Base-by-base conservation (phyloP, 495 filamentous ascomycete species). In the Polyplosphaeria fusca region DNA sequence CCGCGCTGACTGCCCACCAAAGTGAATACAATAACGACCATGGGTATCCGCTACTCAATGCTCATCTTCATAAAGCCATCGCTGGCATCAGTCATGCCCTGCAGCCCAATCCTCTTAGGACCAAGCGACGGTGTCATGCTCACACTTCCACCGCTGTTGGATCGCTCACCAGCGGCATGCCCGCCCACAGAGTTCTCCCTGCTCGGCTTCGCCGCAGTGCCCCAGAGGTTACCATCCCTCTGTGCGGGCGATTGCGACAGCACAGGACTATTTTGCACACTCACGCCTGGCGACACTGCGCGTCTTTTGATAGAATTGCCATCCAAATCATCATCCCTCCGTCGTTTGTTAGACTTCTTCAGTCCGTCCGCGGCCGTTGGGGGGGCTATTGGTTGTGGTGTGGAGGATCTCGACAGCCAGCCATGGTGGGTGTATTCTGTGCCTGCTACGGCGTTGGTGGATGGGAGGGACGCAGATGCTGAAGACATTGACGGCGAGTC, bases 51-150 rank as follows among this genome's bases (percentile, higher is more conserved):
- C 63, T 55, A 87, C 64, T 96, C 91, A 67, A 96, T 92, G 68
- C 88, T 96, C 90, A 98, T 92, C 65, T 93, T 90, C 88, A 95
- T 96, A 60, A 97, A 77, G 19, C 91, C 88, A 73, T 97, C 93
- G 65, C 89, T 87, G 2, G 94, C 93, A 73, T 97, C 94, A 44
- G 77, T 88, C 89, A 97, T 96, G 0, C 93, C 93, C 69, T 97
- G 93, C 48, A 94, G 79, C 19, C 94, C 95, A 24, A 97, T 77
- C 48, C 92, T 77, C 58, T 87, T 88, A 24, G 78, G 67, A 12
- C 74, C 73, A 47, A 67, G 70, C 66, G 37, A 68, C 54, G 43
- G 71, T 66, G 48, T 68, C 72, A 41, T 70, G 69, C 50, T 67
- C 66, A 64, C 23, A 39, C 64, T 76, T 13, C 73, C 74, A 24